Evolutionary conservation across 2,329 filamentous ascomycete genomes (phyloP), one percentile per base, ranked within the genome.

Genomic region (Trichoderma atroviride): DNA sequence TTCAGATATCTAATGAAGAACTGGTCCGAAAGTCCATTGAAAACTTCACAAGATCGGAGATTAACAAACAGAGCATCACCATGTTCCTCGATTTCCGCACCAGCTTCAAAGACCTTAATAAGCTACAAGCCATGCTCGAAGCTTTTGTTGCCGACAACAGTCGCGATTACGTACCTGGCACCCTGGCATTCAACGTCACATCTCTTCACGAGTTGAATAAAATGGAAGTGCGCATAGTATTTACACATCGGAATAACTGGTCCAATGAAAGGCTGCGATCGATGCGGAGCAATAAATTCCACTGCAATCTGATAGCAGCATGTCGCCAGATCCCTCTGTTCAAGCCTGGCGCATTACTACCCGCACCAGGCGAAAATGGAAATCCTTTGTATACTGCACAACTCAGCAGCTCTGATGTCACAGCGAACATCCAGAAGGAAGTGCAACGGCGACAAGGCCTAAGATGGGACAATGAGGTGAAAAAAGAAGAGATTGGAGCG

Each of bases 181-280:
- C 90, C 73, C 88, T 92, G 60, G 83, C 91, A 13, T 91, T 90
- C 0, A 89, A 91, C 75, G 80, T 92, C 70, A 85, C 88, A 50
- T 70, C 66, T 24, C 87, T 92, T n/a, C 71, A 75, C 66, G 75
- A 76, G 62, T 71, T 77, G 10, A 74, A 75, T 69, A 76, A 75
- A 68, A 74, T 78, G 59, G 75, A 78, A 69, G 72, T 78, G 10
- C 69, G 71, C 7, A 63, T 75, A 31, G 85, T 91, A 71, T 91
- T 92, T 80, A 91, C 91, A 77, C 92, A 92, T 82, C 91, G 91
- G 72, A 90, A 87, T 55, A 92, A 91, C 76, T 92, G 89, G 89
- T 89, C 92, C 73, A 91, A 92, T 74, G 90, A 92, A 76, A 82
- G 89, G 68, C 84, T 92, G 29, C 89, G 90, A 79, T 82, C 92